phyloP scores from a whole-genome alignment of 495 filamentous ascomycete genomes.

The Amniculicola lignicola region DNA sequence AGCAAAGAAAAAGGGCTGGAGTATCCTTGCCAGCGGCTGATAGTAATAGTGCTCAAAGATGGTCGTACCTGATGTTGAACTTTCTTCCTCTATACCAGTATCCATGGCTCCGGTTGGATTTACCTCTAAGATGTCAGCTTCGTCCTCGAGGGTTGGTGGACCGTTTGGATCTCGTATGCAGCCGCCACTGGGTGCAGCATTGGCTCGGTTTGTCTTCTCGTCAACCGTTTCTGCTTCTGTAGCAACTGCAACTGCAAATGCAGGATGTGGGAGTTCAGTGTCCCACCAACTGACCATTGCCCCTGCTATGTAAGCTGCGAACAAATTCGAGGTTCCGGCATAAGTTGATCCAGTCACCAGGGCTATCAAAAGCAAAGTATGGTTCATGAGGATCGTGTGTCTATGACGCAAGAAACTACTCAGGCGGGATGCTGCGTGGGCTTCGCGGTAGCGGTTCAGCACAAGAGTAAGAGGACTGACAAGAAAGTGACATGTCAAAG shows the following conservation, averaged over 20 bases:
- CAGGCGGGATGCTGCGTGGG: constrained; percentile 10
- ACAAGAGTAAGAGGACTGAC: constrained; percentile 42
- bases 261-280: constrained; percentile 31
- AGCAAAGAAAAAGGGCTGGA: constrained; percentile 76
- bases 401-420: neutral
- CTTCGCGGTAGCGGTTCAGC: constrained; percentile 18
- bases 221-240: neutral
- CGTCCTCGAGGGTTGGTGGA: neutral
- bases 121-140: neutral
- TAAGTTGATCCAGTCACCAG: constrained; percentile 58
- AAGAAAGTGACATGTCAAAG: constrained; percentile 48
- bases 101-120: neutral
- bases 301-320: constrained; percentile 69
- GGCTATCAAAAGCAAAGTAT: constrained; percentile 50
- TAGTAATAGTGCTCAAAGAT: constrained; percentile 59
- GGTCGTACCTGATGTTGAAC: constrained; percentile 32
- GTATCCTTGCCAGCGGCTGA: constrained; percentile 49
- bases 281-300: constrained; percentile 57
- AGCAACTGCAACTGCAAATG: neutral
- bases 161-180: neutral
- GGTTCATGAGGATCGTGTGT: constrained; percentile 43
- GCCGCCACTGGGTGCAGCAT: neutral
- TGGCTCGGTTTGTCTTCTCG: neutral
- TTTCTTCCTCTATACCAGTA: neutral
- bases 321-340: constrained; percentile 66